phyloP scores from a whole-genome alignment of 805 yeast species.

The Zygoascus bituminiphila region DNA sequence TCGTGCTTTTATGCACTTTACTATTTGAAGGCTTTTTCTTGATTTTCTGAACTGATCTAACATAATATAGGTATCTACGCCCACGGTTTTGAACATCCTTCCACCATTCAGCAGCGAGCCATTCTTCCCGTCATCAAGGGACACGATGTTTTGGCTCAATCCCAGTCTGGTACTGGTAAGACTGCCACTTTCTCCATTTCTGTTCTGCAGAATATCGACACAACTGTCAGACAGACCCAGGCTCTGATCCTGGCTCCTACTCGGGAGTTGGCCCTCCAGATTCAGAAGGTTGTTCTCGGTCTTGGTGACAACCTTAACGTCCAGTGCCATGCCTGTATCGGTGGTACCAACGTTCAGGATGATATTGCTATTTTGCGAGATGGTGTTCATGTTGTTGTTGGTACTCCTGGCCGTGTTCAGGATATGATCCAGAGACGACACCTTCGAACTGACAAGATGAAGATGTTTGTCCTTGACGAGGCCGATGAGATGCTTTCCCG shows the following conservation, averaged over 20 bases:
- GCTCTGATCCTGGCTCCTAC: conserved; percentile 92
- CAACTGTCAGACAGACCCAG: conserved; percentile 66
- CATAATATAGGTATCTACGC: conserved; percentile 43
- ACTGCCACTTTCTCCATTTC: conserved; percentile 97
- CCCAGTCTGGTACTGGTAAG: conserved; percentile 99
- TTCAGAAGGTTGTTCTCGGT: conserved; percentile 77
- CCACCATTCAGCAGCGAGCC: conserved; percentile 97
- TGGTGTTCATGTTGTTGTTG: conserved; percentile 89
- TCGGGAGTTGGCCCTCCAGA: conserved; percentile 91
- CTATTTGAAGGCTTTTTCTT: background rate
- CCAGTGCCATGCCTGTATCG: conserved; percentile 85
- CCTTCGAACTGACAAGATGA: conserved; percentile 63
- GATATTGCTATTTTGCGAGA: conserved; percentile 67
- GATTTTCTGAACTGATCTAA: background rate
- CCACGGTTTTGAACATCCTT: conserved; percentile 93
- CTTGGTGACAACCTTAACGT: conserved; percentile 84
- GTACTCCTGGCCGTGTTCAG: conserved; percentile 93
- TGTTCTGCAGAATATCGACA: conserved; percentile 78
- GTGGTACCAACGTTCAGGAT: conserved; percentile 79
- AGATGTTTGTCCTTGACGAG: conserved; percentile 89
- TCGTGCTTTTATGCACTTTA: too few relatives aligned
- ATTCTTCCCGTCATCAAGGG: conserved; percentile 91
- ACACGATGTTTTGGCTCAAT: conserved; percentile 95
- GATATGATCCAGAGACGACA: conserved; percentile 85
- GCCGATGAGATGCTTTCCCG: conserved; percentile 92